Evolutionary conservation across 2,329 filamentous ascomycete species (phyloP).

Genomic region (Ascochyta koolunga): DNA sequence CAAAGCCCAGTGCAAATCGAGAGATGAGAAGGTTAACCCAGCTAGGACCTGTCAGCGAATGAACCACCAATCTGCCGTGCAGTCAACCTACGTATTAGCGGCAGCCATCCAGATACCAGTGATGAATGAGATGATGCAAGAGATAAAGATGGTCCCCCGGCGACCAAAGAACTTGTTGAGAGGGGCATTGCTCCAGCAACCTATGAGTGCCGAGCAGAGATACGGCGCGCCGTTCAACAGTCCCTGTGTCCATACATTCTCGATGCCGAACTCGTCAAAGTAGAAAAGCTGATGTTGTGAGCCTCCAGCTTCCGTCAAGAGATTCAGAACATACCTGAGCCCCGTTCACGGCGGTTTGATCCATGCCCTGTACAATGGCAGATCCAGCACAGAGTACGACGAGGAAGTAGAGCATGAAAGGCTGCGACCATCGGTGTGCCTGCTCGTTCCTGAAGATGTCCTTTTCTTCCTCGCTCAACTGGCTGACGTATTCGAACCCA

Average conservation of each 20-base stretch:
- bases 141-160: conserved; percentile 43
- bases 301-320: no score
- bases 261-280: conserved; percentile 34
- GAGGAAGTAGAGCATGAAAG: conserved; percentile 67
- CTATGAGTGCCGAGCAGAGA: conserved; percentile 50
- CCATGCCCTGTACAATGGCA: conserved; percentile 69
- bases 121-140: conserved; percentile 41
- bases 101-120: conserved; percentile 43
- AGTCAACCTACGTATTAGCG: conserved; percentile 26
- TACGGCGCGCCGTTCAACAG: conserved; percentile 40
- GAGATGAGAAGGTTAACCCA: conserved; percentile 42
- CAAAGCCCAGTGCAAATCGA: conserved; percentile 42
- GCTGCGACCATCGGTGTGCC: conserved; percentile 72
- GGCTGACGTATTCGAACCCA: conserved; percentile 56
- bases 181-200: conserved; percentile 43
- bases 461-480: conserved; percentile 61
- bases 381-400: conserved; percentile 71
- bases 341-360: conserved; percentile 44
- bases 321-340: no score
- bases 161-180: conserved; percentile 41
- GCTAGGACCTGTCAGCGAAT: conserved; percentile 24
- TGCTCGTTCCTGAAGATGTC: conserved; percentile 65
- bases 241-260: conserved; percentile 36
- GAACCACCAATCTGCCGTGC: neutral
- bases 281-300: conserved; percentile 43